Evolutionary conservation across 768 basidiomycete species (phyloP).

Genomic region (Tricholoma terreum): DNA sequence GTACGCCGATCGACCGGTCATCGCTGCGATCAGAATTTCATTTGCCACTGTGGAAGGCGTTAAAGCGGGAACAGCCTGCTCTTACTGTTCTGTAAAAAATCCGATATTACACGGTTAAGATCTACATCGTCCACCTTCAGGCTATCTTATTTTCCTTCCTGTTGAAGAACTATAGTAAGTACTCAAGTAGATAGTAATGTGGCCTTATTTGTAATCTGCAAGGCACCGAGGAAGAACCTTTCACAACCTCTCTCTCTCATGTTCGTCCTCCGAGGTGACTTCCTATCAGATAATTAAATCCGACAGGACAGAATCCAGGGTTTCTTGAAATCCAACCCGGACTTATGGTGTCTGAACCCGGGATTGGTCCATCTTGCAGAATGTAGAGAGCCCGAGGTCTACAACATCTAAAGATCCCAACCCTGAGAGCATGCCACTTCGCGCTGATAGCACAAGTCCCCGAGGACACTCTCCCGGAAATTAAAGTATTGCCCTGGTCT

Average conservation of each 20-base stretch:
- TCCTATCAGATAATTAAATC: conserved; percentile 4
- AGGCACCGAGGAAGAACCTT: background rate
- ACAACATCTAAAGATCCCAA: conserved; percentile 6
- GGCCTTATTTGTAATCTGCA: background rate
- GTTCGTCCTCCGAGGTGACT: conserved; percentile 11
- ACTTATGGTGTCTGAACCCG: conserved; percentile 6
- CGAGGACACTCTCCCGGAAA: background rate
- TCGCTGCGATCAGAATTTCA: background rate
- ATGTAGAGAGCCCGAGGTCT: conserved; percentile 10
- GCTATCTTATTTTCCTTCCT: too few relatives aligned
- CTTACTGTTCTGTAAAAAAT: too few relatives aligned
- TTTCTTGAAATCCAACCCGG: conserved; percentile 10
- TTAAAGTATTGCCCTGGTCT: background rate
- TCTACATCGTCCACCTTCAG: too few relatives aligned
- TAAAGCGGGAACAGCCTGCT: background rate
- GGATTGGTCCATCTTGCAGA: conserved; percentile 6
- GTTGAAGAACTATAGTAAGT: background rate
- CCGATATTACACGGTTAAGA: too few relatives aligned
- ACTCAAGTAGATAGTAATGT: too few relatives aligned
- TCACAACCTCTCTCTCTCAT: background rate
- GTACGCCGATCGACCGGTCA: too few relatives aligned
- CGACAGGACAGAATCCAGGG: conserved; percentile 8
- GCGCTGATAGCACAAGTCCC: background rate
- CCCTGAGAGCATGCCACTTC: background rate
- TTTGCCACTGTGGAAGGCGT: background rate